Percentiles rank a stretch among this genome's conserved stretches.
Conservation (phyloP, 495 filamentous ascomycete genomes). For the Aspergillus conjunctus region DNA sequence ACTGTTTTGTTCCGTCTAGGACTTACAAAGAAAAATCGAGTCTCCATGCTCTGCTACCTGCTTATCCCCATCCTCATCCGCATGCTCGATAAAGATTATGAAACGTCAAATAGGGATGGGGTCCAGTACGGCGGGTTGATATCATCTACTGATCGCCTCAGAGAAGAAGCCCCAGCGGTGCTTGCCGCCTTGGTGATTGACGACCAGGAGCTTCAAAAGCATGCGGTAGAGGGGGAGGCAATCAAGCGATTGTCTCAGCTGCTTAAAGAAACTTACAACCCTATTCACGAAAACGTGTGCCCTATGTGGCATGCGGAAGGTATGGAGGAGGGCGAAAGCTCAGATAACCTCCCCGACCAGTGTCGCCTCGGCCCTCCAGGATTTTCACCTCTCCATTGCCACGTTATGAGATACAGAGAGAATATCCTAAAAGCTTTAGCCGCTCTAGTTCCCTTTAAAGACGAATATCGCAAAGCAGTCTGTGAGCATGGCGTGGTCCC, state of each 20-base stretch:
- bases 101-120: constrained; percentile 42
- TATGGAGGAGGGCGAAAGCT: constrained; percentile 25
- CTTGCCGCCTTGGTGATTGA: constrained; percentile 79
- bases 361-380: constrained; percentile 60
- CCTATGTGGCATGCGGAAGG: constrained; percentile 48
- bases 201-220: constrained; percentile 73
- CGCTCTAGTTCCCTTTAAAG: constrained; percentile 75
- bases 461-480: constrained; percentile 80
- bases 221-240: constrained; percentile 76
- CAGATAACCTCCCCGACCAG: constrained; percentile 30
- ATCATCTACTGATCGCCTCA: constrained; percentile 44
- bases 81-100: constrained; percentile 64
- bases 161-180: constrained; percentile 72
- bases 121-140: constrained; percentile 44
- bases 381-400: constrained; percentile 62
- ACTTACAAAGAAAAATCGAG: constrained; percentile 62
- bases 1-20: constrained; percentile 73
- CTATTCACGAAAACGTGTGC: constrained; percentile 36
- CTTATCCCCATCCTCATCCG: constrained; percentile 72
- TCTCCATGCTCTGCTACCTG: constrained; percentile 63
- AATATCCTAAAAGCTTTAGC: constrained; percentile 77
- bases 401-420: constrained; percentile 77
- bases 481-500: constrained; percentile 78
- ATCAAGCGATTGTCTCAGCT: constrained; percentile 74
- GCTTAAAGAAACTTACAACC: constrained; percentile 69